Percentiles rank a stretch among this genome's conserved stretches.
phyloP scores from a whole-genome alignment of 2,329 filamentous ascomycete species.

The Penicillium sp. region DNA sequence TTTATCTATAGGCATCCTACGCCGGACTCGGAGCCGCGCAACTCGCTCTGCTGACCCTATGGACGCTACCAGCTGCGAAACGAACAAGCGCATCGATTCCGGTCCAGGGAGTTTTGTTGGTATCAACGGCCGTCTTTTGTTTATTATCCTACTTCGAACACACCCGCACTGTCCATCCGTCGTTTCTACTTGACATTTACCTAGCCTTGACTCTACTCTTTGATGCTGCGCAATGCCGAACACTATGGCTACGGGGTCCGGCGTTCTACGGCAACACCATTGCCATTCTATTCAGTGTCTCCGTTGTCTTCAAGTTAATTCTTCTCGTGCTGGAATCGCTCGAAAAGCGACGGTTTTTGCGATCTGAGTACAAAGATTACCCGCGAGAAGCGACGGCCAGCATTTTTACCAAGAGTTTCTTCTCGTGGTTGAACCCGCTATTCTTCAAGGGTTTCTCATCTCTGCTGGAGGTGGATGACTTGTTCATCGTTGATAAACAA shows the following conservation, averaged over 20 bases:
- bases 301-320: conserved; percentile 35
- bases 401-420: conserved; percentile 41
- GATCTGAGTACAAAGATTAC: conserved; percentile 38
- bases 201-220: conserved; percentile 39
- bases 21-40: conserved; percentile 32
- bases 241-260: conserved; percentile 29
- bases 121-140: conserved; percentile 29
- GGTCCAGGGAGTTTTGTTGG: conserved; percentile 27
- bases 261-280: conserved; percentile 24
- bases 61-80: conserved; percentile 28
- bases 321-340: conserved; percentile 39
- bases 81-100: conserved; percentile 34
- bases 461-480: conserved; percentile 37
- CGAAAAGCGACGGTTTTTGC: conserved; percentile 41
- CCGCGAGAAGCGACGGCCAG: conserved; percentile 48
- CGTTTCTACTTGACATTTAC: conserved; percentile 33
- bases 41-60: conserved; percentile 34
- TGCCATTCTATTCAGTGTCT: conserved; percentile 34
- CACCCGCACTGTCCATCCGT: conserved; percentile 23
- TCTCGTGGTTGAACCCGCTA: conserved; percentile 49
- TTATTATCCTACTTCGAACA: conserved; percentile 25
- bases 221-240: conserved; percentile 40
- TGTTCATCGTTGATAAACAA: conserved; percentile 44
- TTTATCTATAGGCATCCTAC: conserved; percentile 28
- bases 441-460: conserved; percentile 44